Conservation (phyloP, 352 stramenopile genomes). For the Globisporangium nagaii region DNA sequence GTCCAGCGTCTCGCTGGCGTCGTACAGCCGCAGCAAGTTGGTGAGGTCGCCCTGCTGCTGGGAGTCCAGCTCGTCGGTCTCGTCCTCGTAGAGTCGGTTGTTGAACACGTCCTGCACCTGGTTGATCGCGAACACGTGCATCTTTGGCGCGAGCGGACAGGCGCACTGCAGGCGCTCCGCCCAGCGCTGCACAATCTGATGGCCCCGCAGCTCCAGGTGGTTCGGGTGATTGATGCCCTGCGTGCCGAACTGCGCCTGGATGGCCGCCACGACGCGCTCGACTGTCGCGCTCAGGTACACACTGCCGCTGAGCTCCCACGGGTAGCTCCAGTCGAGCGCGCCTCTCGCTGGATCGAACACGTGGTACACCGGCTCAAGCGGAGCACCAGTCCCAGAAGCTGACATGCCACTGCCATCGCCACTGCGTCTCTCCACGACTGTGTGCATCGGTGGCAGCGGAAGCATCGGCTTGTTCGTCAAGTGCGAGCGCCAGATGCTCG, state of each 20-base stretch:
- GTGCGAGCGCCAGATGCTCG: conserved; percentile 73
- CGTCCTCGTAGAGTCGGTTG: conserved; percentile 54
- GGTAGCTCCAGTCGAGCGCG: conserved; percentile 74
- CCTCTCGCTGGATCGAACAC: conserved; percentile 46
- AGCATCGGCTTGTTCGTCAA: conserved; percentile 48
- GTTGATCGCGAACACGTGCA: conserved; percentile 84
- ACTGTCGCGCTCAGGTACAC: conserved; percentile 50
- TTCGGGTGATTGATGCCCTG: conserved; percentile 56
- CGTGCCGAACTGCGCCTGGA: conserved; percentile 18
- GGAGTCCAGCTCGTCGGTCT: conserved; percentile 1
- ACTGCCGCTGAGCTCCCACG: conserved; percentile 83
- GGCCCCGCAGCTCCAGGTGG: conserved; percentile 49
- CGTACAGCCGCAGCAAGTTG: conserved; percentile 25
- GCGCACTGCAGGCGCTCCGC: conserved; percentile 26
- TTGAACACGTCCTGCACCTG: conserved; percentile 76
- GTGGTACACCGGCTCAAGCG: conserved; percentile 15
- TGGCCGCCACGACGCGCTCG: conserved; percentile 22
- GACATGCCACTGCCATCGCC: no score
- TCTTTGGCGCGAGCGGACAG: conserved; percentile 40
- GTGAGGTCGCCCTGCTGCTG: conserved; percentile 20
- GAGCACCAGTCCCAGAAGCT: neutral
- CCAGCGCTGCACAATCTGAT: conserved; percentile 35
- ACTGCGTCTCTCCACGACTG: neutral
- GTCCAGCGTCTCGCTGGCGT: conserved; percentile 39
- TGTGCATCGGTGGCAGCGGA: conserved; percentile 29